These are phyloP conservation scores for Flaveria ramosissima DNA, from an alignment of 129 eudicot genomes.

Conservation along the genomic window DNA sequence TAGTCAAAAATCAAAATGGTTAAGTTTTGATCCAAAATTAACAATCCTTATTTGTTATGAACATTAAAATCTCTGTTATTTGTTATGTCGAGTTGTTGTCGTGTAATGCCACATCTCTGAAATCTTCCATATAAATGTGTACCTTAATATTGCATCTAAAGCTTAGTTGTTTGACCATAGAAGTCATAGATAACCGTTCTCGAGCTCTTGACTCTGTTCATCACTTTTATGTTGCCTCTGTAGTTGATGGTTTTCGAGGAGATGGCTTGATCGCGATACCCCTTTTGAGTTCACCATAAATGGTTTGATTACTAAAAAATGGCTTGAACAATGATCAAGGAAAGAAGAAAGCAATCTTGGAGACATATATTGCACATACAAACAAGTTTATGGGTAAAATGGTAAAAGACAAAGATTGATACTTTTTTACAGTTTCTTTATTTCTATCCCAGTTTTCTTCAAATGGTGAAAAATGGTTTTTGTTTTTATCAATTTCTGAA, in stretches of 20 bases:
- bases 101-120: background rate
- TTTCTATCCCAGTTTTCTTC: constrained; percentile 14
- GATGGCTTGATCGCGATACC: constrained; percentile 34
- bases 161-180: constrained; percentile 18
- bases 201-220: background rate
- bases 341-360: constrained; percentile 18
- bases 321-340: constrained; percentile 47
- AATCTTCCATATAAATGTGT: background rate
- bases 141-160: background rate
- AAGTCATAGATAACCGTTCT: constrained; percentile 6
- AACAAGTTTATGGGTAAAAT: constrained; percentile 19
- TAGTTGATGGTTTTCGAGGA: constrained; percentile 45
- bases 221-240: constrained; percentile 3
- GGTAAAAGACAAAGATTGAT: constrained; percentile 34
- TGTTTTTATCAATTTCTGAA: constrained; percentile 8
- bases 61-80: background rate
- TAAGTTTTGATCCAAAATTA: background rate
- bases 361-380: constrained; percentile 26
- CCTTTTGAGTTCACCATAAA: constrained; percentile 43
- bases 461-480: constrained; percentile 32
- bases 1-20: constrained; percentile 21
- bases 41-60: background rate
- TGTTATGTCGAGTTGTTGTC: background rate
- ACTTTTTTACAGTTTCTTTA: constrained; percentile 4
- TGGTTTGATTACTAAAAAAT: constrained; percentile 27